Percentiles rank a stretch among this genome's conserved stretches.
Conservation (phyloP, 2,329 filamentous ascomycete species). For the Hypomyces perniciosus region DNA sequence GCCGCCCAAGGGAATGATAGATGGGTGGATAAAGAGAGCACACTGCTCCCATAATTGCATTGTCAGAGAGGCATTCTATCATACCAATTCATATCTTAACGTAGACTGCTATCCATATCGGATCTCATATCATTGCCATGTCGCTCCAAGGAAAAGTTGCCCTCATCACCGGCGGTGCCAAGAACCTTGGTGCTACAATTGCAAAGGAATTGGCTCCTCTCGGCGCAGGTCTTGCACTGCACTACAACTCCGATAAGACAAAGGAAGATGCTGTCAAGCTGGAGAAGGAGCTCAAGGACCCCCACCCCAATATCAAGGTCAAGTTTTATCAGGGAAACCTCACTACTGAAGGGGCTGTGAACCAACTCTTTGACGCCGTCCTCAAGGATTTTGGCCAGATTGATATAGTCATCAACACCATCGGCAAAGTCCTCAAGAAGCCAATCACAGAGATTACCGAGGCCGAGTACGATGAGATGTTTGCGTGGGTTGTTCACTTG, state of each 20-base stretch:
- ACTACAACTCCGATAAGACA: slow-evolving; percentile 42
- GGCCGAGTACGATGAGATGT: slow-evolving; percentile 41
- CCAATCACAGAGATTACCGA: slow-evolving; percentile 37
- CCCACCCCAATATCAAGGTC: slow-evolving; percentile 27
- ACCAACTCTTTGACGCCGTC: slow-evolving; percentile 34
- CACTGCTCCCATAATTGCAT: too few species aligned
- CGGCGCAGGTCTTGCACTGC: slow-evolving; percentile 53
- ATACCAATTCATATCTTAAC: neutral
- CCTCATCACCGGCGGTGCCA: slow-evolving; percentile 50
- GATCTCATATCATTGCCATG: slow-evolving; percentile 18
- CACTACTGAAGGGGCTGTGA: slow-evolving; percentile 33
- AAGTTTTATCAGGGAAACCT: slow-evolving; percentile 38
- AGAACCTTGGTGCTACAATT: slow-evolving; percentile 55
- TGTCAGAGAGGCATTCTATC: neutral
- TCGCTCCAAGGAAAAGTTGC: slow-evolving; percentile 35
- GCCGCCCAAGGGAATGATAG: too few species aligned
- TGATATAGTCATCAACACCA: slow-evolving; percentile 45
- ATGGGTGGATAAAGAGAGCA: too few species aligned
- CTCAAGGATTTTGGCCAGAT: slow-evolving; percentile 37
- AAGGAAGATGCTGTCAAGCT: slow-evolving; percentile 31
- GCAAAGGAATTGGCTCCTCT: slow-evolving; percentile 50
- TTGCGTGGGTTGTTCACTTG: slow-evolving; percentile 29
- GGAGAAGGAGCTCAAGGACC: slow-evolving; percentile 29
- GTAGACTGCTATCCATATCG: too few species aligned
- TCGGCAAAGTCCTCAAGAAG: slow-evolving; percentile 45